Base-by-base conservation (phyloP, 495 filamentous ascomycete genomes). In the Astrothelium macrocarpum region DNA sequence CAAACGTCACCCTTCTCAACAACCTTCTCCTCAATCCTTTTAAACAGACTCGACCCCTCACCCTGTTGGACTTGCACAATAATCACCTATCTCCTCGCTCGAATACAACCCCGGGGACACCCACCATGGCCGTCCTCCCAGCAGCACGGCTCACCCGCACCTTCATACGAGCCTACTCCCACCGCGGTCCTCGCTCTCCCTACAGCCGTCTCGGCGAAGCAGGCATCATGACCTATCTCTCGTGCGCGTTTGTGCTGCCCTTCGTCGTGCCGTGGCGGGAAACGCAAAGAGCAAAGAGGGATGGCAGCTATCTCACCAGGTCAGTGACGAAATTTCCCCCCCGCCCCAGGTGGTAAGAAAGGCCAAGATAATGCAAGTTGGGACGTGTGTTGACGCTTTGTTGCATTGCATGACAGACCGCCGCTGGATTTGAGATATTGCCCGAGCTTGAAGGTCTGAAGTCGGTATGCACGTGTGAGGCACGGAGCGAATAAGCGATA, bases 241-340 rank as follows among this genome's bases (percentile, higher is more conserved):
- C 49, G 5, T 56, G 49, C 49, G 49, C 49, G 11, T 60, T 60
- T 36, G 36, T 43, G 28, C 31, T 60, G 28, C 59, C 59, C 4
- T 60, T 60, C n/a, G 59, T 60, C 16, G 32, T 25, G 10, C 59
- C 59, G 5, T 43, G 31, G 59, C 36, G 31, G 25, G 59, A 60
- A 43, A 60, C 59, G 2, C 31, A 43, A n/a, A 26, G 59, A 43
- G 36, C 32, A 3, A 60, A 43, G 59, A 43, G 20, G 31, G 59
- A 60, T 20, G 59, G 59, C 0, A 60, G 59, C 31, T 60, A 60
- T 60, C 26, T 23, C 5, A 60, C 59, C 4, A 60, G 36, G 59
- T 60, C 12, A 20, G 59, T 32, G 16, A 36, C 5, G 5, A 34
- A 25, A n/a, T 20, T n/a, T n/a, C n/a, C n/a, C n/a, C n/a, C n/a